phyloP scores from a whole-genome alignment of 768 basidiomycete species.

The Pleurotus pulmonarius region DNA sequence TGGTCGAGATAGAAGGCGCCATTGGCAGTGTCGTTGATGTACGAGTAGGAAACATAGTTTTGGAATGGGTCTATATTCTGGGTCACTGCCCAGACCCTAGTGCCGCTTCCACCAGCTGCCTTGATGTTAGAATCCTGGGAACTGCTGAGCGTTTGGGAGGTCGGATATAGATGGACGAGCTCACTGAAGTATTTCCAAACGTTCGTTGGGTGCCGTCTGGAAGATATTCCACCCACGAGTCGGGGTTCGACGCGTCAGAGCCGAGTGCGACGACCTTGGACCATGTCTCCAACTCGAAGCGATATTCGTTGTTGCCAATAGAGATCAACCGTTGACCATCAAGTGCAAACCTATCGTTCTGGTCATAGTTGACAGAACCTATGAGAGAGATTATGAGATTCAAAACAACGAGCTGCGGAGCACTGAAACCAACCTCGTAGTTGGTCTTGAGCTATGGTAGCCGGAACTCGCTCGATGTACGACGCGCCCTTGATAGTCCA shows the following conservation, averaged over 20 bases:
- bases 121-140: slow-evolving; percentile 1
- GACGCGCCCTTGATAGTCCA: slow-evolving; percentile 8
- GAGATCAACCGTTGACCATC: slow-evolving; percentile 3
- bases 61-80: slow-evolving; percentile 1
- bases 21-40: background rate
- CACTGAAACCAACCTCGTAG: background rate
- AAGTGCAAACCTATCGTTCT: slow-evolving; percentile 2
- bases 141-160: background rate
- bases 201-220: slow-evolving; percentile 4
- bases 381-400: background rate
- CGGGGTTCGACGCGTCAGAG: background rate
- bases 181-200: slow-evolving; percentile 1
- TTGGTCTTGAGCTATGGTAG: slow-evolving; percentile 2
- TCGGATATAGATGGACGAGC: background rate
- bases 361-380: slow-evolving; percentile 1
- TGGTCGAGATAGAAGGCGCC: slow-evolving; percentile 3
- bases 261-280: slow-evolving; percentile 2
- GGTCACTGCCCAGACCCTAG: slow-evolving; percentile 1
- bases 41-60: slow-evolving; percentile 1
- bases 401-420: too few relatives aligned
- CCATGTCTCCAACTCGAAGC: slow-evolving; percentile 3
- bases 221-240: slow-evolving; percentile 2
- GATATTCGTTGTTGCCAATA: slow-evolving; percentile 4
- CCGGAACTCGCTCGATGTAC: slow-evolving; percentile 2
- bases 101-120: background rate